Evolutionary conservation across 306 rosid species (phyloP).

Genomic region (Cajanus cajan): DNA sequence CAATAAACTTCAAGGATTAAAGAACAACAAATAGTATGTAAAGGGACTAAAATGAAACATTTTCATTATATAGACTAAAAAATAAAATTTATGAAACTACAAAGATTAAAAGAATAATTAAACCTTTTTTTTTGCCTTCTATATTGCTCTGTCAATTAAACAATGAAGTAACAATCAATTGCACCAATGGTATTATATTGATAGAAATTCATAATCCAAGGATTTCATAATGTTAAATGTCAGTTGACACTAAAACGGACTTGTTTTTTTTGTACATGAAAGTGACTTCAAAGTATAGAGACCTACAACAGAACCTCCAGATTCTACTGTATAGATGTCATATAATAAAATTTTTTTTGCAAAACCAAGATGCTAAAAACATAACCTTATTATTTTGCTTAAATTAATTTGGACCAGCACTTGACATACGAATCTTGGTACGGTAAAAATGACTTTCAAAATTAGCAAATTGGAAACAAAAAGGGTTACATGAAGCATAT

Average conservation of each 20-base stretch:
- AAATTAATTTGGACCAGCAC: constrained; percentile 1
- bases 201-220: not conserved
- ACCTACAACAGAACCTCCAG: not conserved
- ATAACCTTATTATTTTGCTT: not conserved
- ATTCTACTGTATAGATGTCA: not conserved
- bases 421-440: not conserved
- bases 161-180: not conserved
- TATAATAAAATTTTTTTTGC: not conserved
- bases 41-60: too few relatives aligned
- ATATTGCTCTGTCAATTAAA: not conserved
- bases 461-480: constrained; percentile 1
- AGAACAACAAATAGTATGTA: too few relatives aligned
- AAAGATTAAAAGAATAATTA: too few relatives aligned
- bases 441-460: not conserved
- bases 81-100: too few relatives aligned
- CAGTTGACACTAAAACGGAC: not conserved
- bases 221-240: not conserved
- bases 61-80: too few relatives aligned
- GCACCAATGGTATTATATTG: not conserved
- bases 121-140: too few relatives aligned
- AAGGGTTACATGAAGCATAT: constrained; percentile 63
- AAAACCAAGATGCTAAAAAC: not conserved
- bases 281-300: not conserved
- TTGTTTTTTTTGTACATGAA: not conserved
- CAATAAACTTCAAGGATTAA: too few relatives aligned